Conservation (phyloP, 179 eudicot genomes). For the Sideroxylon spinosum region DNA sequence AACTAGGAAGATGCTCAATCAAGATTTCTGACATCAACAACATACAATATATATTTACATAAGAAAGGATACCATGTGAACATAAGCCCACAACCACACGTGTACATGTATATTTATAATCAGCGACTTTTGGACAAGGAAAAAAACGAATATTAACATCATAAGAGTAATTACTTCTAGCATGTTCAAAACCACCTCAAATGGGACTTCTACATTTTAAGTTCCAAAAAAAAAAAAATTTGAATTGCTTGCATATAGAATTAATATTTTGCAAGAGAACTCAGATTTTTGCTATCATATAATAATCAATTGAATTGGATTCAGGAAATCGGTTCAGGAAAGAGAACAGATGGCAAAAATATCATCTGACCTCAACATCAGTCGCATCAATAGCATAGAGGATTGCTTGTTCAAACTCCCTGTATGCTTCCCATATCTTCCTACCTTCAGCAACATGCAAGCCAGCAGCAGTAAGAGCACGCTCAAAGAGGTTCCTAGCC, state of each 20-base stretch:
- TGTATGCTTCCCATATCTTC: slow-evolving; percentile 85
- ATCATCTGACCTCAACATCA: slow-evolving; percentile 56
- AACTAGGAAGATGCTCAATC: no score
- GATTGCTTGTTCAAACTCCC: slow-evolving; percentile 74
- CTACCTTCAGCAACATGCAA: slow-evolving; percentile 80
- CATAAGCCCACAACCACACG: no score
- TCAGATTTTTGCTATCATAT: neutral
- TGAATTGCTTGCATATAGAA: neutral
- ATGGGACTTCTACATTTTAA: neutral
- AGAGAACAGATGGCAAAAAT: neutral
- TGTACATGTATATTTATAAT: neutral
- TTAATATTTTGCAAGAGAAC: no score
- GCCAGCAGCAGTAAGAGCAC: slow-evolving; percentile 85
- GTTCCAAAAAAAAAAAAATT: neutral
- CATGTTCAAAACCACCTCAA: neutral
- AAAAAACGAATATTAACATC: neutral
- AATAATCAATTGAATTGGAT: neutral
- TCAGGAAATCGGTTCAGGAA: neutral
- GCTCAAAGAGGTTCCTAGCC: slow-evolving; percentile 82
- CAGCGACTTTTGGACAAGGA: neutral
- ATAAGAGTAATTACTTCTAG: neutral
- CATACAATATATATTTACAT: no score
- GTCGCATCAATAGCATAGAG: slow-evolving; percentile 46
- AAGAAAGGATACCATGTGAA: no score
- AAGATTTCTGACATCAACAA: no score